Base-by-base conservation (phyloP, 306 rosid species). In the Malus sieversii region DNA sequence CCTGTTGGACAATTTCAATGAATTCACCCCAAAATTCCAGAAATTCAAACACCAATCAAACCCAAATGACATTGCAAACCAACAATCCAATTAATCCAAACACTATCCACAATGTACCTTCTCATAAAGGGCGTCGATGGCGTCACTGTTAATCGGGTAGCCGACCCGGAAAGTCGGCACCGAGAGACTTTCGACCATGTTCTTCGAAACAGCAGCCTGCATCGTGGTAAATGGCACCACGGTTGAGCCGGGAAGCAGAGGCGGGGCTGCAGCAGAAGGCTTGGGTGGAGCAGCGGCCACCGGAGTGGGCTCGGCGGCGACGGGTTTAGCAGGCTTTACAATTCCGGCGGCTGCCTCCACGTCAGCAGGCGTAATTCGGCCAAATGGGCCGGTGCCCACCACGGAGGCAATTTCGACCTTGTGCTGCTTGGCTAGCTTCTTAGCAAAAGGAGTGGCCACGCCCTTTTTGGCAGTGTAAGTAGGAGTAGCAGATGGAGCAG, bases 391-490 rank as follows among this genome's bases (percentile, higher is more conserved):
- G 9, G 90, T 82, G 20, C 98, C 97, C 1, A 74, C 86, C 13
- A 93, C 81, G 9, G 94, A 82, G 63, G 69, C 86, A 73, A 93
- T 80, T 22, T 88, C 88, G 35, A 93, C 86, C 85, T 91, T 90
- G 85, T 93, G 90, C 72, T 91, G 98, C 82, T 91, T 93, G 15
- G 98, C 97, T 8, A 93, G 87, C 85, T 91, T 93, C 83, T 87
- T 93, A 8, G 98, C 97, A 20, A 67, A 85, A 2, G 98, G 98
- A n/a, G 98, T 93, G 3, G 92, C 98, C 58, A 91, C 93, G n/a
- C 68, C 71, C 93, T 90, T 93, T 68, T 81, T 66, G 4, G 91
- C 91, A 35, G 48, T n/a, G 76, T 51, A 51, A 51, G 19, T 48
- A 48, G 71, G 71, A 6, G 84, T 53, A 18, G 85, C 46, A 8